phyloP scores from a whole-genome alignment of 352 stramenopile genomes.

The Phytophthora pseudosyringae region DNA sequence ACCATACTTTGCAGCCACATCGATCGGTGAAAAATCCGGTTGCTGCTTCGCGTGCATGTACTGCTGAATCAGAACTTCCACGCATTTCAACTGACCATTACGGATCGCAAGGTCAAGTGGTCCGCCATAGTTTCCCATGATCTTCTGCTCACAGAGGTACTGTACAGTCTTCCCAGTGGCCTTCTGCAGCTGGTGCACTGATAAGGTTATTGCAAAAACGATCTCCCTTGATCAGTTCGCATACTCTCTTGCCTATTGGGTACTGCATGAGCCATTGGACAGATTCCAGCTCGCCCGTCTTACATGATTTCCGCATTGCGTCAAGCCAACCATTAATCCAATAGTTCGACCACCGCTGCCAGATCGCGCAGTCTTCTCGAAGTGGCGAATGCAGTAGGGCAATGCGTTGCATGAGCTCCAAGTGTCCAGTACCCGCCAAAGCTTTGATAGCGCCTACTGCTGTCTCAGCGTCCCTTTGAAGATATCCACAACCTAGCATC shows the following conservation, averaged over 20 bases:
- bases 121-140: neutral
- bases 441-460: neutral
- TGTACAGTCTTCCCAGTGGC: neutral
- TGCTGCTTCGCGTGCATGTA: neutral
- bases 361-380: neutral
- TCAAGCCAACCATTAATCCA: neutral
- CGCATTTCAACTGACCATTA: no score
- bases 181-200: neutral
- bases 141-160: neutral
- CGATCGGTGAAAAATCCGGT: neutral
- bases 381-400: neutral
- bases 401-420: neutral
- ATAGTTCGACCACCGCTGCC: neutral
- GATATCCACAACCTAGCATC: conserved; percentile 11
- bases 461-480: neutral
- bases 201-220: neutral
- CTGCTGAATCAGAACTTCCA: no score
- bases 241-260: neutral
- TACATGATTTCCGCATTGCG: neutral
- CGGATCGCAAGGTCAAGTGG: no score
- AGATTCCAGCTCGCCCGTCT: neutral
- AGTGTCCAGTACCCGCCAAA: neutral
- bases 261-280: neutral
- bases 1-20: no score
- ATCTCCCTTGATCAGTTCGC: neutral